Percentiles rank a stretch among this genome's conserved stretches.
phyloP scores from a whole-genome alignment of 495 filamentous ascomycete species.

The Aspergillus egyptiacus region DNA sequence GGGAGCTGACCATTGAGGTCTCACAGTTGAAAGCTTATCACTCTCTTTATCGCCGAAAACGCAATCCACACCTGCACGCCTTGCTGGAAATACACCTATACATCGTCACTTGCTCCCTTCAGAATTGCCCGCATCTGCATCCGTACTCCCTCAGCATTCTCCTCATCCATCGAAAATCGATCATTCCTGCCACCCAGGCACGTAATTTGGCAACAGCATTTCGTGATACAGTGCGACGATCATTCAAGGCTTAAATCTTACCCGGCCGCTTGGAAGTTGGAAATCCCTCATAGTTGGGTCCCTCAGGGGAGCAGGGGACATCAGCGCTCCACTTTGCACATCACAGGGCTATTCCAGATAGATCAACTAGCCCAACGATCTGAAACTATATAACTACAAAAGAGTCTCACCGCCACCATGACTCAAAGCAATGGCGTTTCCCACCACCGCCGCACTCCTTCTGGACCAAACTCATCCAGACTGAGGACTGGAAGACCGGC shows the following conservation, averaged over 20 bases:
- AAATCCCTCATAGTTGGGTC: constrained; percentile 31
- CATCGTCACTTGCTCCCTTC: constrained; percentile 10
- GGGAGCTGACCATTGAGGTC: constrained; percentile 17
- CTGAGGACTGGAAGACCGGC: constrained; percentile 28
- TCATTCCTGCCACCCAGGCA: background rate
- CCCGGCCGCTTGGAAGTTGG: constrained; percentile 20
- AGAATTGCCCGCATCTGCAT: constrained; percentile 15
- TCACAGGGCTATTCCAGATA: constrained; percentile 30
- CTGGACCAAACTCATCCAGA: constrained; percentile 33
- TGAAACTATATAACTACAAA: constrained; percentile 21
- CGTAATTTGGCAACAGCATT: background rate
- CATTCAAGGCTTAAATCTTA: background rate
- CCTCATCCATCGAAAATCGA: background rate
- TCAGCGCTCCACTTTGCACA: constrained; percentile 33
- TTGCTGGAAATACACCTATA: constrained; percentile 18
- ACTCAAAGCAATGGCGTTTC: constrained; percentile 31
- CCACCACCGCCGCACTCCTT: constrained; percentile 33
- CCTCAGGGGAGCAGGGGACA: constrained; percentile 23
- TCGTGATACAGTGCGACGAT: constrained; percentile 18
- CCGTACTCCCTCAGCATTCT: constrained; percentile 16
- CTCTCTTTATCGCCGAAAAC: constrained; percentile 11
- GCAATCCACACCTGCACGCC: constrained; percentile 2
- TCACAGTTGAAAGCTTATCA: constrained; percentile 24
- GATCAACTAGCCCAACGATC: constrained; percentile 10
- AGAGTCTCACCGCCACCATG: constrained; percentile 41